Evolutionary conservation across 139 green algal genomes (phyloP).

Genomic region (Micromonas commoda): DNA sequence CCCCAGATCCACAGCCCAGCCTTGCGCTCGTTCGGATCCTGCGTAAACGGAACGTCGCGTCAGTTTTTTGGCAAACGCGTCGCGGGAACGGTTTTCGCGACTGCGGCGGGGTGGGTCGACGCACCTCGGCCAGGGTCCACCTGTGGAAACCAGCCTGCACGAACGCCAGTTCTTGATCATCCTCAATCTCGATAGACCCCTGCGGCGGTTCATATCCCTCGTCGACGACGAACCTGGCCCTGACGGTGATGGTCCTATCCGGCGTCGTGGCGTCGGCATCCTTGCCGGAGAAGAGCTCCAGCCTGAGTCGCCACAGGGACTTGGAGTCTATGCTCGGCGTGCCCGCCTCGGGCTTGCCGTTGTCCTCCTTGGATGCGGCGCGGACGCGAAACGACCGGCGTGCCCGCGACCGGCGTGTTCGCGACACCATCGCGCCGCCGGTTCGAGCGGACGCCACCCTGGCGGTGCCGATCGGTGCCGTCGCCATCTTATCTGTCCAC

Average conservation of each 20-base stretch:
- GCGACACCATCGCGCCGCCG: too few relatives aligned
- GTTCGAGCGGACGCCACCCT: too few relatives aligned
- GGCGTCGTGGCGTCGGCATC: too few relatives aligned
- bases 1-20: slow-evolving; percentile 13
- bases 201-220: slow-evolving; percentile 19
- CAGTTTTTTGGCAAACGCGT: background rate
- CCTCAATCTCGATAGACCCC: background rate
- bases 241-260: background rate
- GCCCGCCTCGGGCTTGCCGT: too few relatives aligned
- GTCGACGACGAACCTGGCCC: slow-evolving; percentile 2
- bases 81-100: too few relatives aligned
- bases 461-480: too few relatives aligned
- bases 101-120: background rate
- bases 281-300: background rate
- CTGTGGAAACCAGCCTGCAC: background rate
- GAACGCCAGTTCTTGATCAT: background rate
- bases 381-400: too few relatives aligned
- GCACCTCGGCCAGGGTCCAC: background rate
- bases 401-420: too few relatives aligned
- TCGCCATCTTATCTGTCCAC: too few relatives aligned
- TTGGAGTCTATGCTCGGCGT: background rate
- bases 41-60: background rate
- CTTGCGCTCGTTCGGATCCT: slow-evolving; percentile 9
- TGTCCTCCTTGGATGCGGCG: too few relatives aligned
- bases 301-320: background rate